Evolutionary conservation across 1,284 basidiomycete species (phyloP), one percentile per base, ranked within the genome.

Genomic region (Sphagnurus paluster): DNA sequence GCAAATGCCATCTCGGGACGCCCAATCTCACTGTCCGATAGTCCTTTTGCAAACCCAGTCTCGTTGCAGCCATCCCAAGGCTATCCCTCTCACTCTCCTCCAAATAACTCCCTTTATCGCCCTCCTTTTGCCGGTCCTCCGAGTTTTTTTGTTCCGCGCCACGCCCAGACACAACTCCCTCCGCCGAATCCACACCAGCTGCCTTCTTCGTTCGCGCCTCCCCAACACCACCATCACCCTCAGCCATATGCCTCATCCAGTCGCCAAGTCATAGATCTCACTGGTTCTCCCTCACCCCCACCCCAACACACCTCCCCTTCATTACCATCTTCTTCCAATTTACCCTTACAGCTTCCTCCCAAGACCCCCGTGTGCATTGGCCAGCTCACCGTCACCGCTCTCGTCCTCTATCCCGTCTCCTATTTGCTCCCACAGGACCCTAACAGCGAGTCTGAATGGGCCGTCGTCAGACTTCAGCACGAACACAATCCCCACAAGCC

Each of bases 361-460:
- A 87, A 84, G 67, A 87, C 86, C 0, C 85, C 87, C 10, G 80
- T 96, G 37, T 96, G 93, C 64, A 94, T 97, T 47, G 93, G 93
- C 2, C 87, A 90, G 44, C 72, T 97, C 39, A 75, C 77, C 33
- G 85, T 86, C 7, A 88, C 86, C 11, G 92, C 90, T 3, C 78
- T 96, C 37, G 84, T 96, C 44, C 74, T 95, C 6, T 94, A 94
- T 66, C 93, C 91, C 2, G 79, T 87, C n/a, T 61, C 75, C 17
- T 93, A 92, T 59, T 70, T 91, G 16, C 63, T 75, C 23, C 68
- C 76, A 5, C 77, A 76, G 46, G 70, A 76, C 56, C 64, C 66
- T 39, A 61, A 52, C 3, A 59, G 64, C 23, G 76, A 82, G 7
- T 67, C 71, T 4, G 90, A 93, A 54, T 92, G 89, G 83, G 81